A percentile compares a stretch with the other conserved stretches of the same genome.
These are phyloP conservation scores for Saccharomyces pastorianus DNA, from an alignment of 1,139 yeast genomes.

Conservation along the genomic window DNA sequence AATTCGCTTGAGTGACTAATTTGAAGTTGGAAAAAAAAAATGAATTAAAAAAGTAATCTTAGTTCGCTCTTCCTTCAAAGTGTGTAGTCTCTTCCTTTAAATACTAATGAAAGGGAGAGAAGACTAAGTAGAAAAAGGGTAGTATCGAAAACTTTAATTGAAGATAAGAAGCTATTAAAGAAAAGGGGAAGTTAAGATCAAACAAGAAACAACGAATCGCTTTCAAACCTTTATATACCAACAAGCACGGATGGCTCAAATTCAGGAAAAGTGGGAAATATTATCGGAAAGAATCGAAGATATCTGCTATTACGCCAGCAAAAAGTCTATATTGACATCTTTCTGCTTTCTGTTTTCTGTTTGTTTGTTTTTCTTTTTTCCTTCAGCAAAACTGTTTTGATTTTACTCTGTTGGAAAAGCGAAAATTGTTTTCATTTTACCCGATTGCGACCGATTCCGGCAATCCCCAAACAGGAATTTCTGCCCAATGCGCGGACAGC, in stretches of 20 bases:
- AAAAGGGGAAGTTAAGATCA: background rate
- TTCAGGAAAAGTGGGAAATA: background rate
- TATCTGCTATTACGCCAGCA: background rate
- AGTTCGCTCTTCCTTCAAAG: background rate
- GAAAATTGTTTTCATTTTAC: background rate
- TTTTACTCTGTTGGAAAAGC: background rate
- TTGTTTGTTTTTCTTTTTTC: background rate
- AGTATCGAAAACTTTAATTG: background rate
- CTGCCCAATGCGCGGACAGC: background rate
- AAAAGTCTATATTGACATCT: background rate
- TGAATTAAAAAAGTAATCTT: background rate
- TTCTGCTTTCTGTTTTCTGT: background rate
- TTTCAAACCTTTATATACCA: background rate
- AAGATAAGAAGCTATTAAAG: background rate
- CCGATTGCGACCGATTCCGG: background rate
- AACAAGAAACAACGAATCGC: background rate
- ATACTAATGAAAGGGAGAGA: background rate
- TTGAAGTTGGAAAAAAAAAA: background rate
- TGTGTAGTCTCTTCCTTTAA: conserved; percentile 1
- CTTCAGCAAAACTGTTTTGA: background rate
- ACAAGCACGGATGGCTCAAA: background rate
- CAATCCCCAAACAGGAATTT: background rate
- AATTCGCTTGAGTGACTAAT: background rate
- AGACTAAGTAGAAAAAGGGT: background rate
- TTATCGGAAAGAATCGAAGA: background rate